These are phyloP conservation scores for Ceratocystis colombiana DNA, from an alignment of 2,329 filamentous ascomycete species.

Conservation along the genomic window DNA sequence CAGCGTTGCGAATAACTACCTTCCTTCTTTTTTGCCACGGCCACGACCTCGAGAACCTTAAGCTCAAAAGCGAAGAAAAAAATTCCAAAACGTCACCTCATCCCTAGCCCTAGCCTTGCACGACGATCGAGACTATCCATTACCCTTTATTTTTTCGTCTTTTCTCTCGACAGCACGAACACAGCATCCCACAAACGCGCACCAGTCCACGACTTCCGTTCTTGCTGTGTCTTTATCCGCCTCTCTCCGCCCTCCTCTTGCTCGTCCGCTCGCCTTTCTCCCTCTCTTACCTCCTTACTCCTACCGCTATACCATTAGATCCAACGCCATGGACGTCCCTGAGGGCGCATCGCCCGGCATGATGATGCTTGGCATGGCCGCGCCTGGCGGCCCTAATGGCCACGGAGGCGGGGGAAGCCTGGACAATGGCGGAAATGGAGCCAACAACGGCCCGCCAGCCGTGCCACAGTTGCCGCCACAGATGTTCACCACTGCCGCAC, in stretches of 20 bases:
- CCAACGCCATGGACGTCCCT: conserved; percentile 16
- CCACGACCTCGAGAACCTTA: too few relatives aligned
- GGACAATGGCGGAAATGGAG: not conserved
- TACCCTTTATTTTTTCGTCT: too few relatives aligned
- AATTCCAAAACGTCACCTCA: too few relatives aligned
- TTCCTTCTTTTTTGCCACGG: too few relatives aligned
- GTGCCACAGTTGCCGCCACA: conserved; percentile 67
- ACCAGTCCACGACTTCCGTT: too few relatives aligned
- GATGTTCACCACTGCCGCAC: conserved; percentile 97
- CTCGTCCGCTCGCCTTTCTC: not conserved
- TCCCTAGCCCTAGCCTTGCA: too few relatives aligned
- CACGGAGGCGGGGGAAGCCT: not conserved
- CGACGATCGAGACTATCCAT: too few relatives aligned
- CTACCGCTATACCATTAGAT: not conserved
- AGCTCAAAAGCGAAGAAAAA: too few relatives aligned
- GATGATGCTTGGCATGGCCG: conserved; percentile 23
- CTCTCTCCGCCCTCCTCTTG: not conserved
- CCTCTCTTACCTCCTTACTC: not conserved
- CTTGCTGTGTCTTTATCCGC: not conserved
- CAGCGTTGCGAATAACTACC: too few relatives aligned
- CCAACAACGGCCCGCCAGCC: conserved; percentile 37
- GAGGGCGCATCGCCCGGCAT: conserved; percentile 18
- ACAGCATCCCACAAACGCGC: too few relatives aligned
- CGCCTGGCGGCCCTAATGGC: conserved; percentile 28
- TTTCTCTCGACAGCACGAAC: too few relatives aligned